Evolutionary conservation across 805 yeast species (phyloP).

Genomic region (Gaillardinia entomophila): DNA sequence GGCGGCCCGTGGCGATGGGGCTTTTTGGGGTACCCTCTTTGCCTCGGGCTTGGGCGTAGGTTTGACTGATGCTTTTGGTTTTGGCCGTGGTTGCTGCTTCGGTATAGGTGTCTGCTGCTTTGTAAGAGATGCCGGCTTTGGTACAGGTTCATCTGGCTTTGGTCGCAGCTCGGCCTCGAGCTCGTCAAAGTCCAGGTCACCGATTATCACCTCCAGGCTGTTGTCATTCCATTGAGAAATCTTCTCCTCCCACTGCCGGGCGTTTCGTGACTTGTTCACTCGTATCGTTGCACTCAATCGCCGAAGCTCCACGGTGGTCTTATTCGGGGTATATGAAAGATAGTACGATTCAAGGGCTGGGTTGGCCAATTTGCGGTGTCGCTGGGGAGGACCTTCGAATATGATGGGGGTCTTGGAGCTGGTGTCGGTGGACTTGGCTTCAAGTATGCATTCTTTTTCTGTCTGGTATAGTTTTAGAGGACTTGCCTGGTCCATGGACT

Average conservation of each 20-base stretch:
- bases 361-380: conserved; percentile 10
- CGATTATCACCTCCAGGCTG: background rate
- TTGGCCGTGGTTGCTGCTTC: conserved; percentile 15
- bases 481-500: conserved; percentile 31
- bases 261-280: conserved; percentile 33
- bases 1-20: background rate
- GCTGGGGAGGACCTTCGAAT: conserved; percentile 35
- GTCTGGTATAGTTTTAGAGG: conserved; percentile 29
- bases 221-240: conserved; percentile 17
- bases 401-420: conserved; percentile 17
- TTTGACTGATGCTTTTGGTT: conserved; percentile 10
- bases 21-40: background rate
- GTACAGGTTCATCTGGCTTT: background rate
- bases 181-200: too few species aligned
- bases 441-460: conserved; percentile 26
- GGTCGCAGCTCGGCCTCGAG: conserved; percentile 2
- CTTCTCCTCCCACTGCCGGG: conserved; percentile 18
- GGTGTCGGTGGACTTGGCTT: conserved; percentile 20
- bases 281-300: conserved; percentile 27
- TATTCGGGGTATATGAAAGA: conserved; percentile 16
- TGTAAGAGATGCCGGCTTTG: background rate
- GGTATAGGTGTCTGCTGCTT: conserved; percentile 5
- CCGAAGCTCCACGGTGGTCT: conserved; percentile 15
- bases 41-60: conserved; percentile 5
- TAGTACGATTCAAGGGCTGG: conserved; percentile 23